These are phyloP conservation scores for Parsonsia alboflavescens DNA, from an alignment of 257 asterid genomes.

Conservation along the genomic window DNA sequence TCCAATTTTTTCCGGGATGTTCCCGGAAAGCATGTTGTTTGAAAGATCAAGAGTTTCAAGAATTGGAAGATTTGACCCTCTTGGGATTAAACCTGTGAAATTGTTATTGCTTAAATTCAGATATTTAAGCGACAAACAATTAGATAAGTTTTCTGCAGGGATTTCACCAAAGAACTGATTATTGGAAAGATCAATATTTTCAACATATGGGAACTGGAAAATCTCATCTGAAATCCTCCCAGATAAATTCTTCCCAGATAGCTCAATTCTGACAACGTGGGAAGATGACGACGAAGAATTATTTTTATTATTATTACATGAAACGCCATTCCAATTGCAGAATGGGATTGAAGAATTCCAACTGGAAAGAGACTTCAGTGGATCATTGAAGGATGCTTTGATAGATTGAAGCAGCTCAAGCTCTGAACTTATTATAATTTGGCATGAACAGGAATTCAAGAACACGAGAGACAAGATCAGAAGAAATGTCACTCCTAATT, in stretches of 20 bases:
- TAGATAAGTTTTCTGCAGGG: slow-evolving; percentile 28
- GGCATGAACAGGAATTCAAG: slow-evolving; percentile 26
- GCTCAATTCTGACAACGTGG: slow-evolving; percentile 51
- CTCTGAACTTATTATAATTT: slow-evolving; percentile 19
- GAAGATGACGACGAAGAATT: slow-evolving; percentile 23
- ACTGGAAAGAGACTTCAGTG: slow-evolving; percentile 32
- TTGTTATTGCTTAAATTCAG: slow-evolving; percentile 77
- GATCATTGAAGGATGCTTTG: slow-evolving; percentile 53
- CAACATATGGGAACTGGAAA: slow-evolving; percentile 47
- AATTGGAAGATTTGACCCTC: slow-evolving; percentile 24
- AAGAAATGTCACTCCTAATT: not conserved
- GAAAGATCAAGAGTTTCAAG: slow-evolving; percentile 65
- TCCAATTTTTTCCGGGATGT: slow-evolving; percentile 52
- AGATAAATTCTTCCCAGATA: slow-evolving; percentile 54
- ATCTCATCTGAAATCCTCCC: slow-evolving; percentile 44
- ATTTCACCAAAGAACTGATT: slow-evolving; percentile 61
- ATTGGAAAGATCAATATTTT: slow-evolving; percentile 54
- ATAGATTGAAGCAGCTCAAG: slow-evolving; percentile 43
- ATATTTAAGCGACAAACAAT: slow-evolving; percentile 37
- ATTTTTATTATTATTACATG: slow-evolving; percentile 31
- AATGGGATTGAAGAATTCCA: slow-evolving; percentile 56
- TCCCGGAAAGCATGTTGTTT: slow-evolving; percentile 63
- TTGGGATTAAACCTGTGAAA: slow-evolving; percentile 52
- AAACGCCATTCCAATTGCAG: slow-evolving; percentile 72
- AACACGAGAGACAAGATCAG: slow-evolving; percentile 16